These are phyloP conservation scores for Sarocladium strictum DNA, from an alignment of 2,329 filamentous ascomycete genomes.

Conservation along the genomic window DNA sequence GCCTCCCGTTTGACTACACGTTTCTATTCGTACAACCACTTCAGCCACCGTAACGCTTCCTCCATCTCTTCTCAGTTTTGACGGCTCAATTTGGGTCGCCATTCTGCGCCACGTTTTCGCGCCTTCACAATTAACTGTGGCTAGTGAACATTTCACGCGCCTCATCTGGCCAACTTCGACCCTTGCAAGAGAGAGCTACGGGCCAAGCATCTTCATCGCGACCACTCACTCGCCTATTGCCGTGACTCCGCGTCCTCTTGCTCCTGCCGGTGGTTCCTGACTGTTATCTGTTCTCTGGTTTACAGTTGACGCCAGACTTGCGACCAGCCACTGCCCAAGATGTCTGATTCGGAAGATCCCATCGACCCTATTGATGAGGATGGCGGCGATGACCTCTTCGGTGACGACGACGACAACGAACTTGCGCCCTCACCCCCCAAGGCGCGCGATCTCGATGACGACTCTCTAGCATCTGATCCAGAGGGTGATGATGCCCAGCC, in stretches of 20 bases:
- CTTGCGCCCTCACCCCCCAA: conserved; percentile 43
- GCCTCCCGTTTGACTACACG: conserved; percentile 13
- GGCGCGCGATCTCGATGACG: conserved; percentile 58
- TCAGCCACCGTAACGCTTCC: background rate
- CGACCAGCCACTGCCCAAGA: conserved; percentile 19
- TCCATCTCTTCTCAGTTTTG: too few relatives aligned
- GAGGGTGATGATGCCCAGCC: conserved; percentile 33
- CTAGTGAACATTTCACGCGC: background rate
- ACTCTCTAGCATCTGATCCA: conserved; percentile 48
- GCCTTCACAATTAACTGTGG: background rate
- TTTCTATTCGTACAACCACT: too few relatives aligned
- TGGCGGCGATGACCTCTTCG: conserved; percentile 57
- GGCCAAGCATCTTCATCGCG: background rate
- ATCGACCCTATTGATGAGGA: conserved; percentile 45
- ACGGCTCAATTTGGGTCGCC: too few relatives aligned
- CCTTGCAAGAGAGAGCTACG: background rate
- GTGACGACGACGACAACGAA: conserved; percentile 53
- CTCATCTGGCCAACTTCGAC: background rate
- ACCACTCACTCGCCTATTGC: background rate
- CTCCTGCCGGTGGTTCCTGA: background rate
- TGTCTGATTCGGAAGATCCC: conserved; percentile 53
- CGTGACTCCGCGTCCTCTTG: background rate
- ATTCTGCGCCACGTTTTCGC: background rate
- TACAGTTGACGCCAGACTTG: background rate
- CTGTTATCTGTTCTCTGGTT: background rate